Base-by-base conservation (phyloP, 2,329 filamentous ascomycete species). In the Penicillium hordei region DNA sequence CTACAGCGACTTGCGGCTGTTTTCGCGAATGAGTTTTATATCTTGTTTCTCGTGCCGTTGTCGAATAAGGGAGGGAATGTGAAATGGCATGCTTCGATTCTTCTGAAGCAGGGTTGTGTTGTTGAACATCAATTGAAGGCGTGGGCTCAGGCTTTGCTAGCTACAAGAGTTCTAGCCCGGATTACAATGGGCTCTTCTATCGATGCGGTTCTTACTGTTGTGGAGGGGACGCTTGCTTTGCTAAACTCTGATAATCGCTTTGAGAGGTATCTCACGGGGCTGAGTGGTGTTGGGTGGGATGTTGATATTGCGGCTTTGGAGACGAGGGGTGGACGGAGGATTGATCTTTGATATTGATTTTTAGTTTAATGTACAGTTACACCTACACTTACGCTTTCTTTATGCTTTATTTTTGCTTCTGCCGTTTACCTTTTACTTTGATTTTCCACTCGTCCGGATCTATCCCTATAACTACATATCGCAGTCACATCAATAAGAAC, bases 251-350 rank as follows among this genome's bases (percentile, higher is more conserved):
- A 74, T 9, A 65, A 65, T 8, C 67, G 68, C 10, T 84, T 88
- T 69, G 69, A 75, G 61, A 64, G 73, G 68, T 70, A 79, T 78
- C 57, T 76, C 52, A 60, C 72, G 60, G 62, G 74, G 60, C 60
- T 86, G 54, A 68, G 64, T 57, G 70, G 71, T 34, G 75, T 67
- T 33, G 89, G 89, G 0, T 93, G 89, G 89, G 83, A 92, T 73
- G 65, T 89, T 46, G 77, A 84, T 55, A 80, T 79, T 50, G 81
- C 81, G 39, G 87, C 85, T 6, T 76, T 93, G 65, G 89, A 92
- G 77, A 91, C 88, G 19, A 79, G 76, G 58, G 77, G 82, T 46
- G 85, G 83, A 12, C 67, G 68, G 53, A 71, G 78, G 58, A 60
- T 80, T 50, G 45, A 34, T 33, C 25, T 53, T 42, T 57, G 34